phyloP scores from a whole-genome alignment of 83 land plant genomes.

The Picea abies region DNA sequence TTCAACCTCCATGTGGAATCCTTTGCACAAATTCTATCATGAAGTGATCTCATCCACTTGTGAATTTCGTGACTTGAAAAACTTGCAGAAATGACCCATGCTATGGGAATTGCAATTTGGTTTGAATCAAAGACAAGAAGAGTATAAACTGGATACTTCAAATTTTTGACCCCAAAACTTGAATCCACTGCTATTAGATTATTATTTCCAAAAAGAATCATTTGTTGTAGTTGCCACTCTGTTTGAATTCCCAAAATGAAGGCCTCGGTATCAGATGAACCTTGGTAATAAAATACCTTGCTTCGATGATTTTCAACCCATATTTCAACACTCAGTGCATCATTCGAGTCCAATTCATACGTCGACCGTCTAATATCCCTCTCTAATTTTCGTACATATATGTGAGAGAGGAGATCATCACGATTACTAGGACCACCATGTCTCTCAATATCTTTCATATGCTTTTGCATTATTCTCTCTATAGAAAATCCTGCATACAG shows the following conservation, averaged over 20 bases:
- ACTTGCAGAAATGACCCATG: slow-evolving; percentile 24
- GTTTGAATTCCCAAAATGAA: slow-evolving; percentile 75
- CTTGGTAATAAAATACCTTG: slow-evolving; percentile 69
- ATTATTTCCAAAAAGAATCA: slow-evolving; percentile 72
- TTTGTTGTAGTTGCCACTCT: slow-evolving; percentile 84
- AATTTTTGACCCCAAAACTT: slow-evolving; percentile 60
- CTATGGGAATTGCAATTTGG: slow-evolving; percentile 23
- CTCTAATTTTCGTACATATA: slow-evolving; percentile 65
- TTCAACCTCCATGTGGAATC: slow-evolving; percentile 24
- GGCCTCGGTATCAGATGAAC: slow-evolving; percentile 51
- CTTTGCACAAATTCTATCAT: slow-evolving; percentile 16
- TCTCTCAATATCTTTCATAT: slow-evolving; percentile 59
- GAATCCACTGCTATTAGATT: slow-evolving; percentile 67
- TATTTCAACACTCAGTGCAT: slow-evolving; percentile 53
- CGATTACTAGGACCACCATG: slow-evolving; percentile 71
- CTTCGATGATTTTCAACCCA: slow-evolving; percentile 65
- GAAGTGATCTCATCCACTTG: slow-evolving; percentile 20
- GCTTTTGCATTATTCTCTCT: slow-evolving; percentile 75
- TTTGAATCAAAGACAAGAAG: no score
- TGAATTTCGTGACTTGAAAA: neutral
- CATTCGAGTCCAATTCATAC: slow-evolving; percentile 61
- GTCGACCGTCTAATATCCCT: slow-evolving; percentile 65
- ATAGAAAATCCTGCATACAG: slow-evolving; percentile 75
- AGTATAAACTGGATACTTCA: no score
- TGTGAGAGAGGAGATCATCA: slow-evolving; percentile 75